Conservation (phyloP, 306 rosid genomes). For the Rubus idaeus region DNA sequence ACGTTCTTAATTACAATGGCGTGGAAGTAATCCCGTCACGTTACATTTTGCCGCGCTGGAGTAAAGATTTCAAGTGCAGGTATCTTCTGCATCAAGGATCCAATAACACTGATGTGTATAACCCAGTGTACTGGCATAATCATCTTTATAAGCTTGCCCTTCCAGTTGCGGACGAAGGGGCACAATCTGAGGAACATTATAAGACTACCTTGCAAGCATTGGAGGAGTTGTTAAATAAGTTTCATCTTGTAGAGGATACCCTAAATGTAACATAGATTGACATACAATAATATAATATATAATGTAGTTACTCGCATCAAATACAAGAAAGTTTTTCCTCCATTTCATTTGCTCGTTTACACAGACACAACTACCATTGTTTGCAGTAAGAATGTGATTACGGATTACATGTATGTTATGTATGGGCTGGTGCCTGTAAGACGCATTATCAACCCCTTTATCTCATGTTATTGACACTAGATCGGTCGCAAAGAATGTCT, state of each 20-base stretch:
- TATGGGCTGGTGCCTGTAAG: background rate
- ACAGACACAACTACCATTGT: background rate
- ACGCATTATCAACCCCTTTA: background rate
- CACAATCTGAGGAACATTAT: constrained; percentile 63
- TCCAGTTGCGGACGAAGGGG: constrained; percentile 62
- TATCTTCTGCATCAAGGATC: constrained; percentile 30
- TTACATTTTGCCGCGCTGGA: constrained; percentile 69
- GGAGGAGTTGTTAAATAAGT: constrained; percentile 56
- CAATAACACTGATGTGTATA: constrained; percentile 24
- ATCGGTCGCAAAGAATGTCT: too few species aligned
- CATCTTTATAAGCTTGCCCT: constrained; percentile 57
- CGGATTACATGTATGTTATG: background rate
- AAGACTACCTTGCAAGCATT: constrained; percentile 56
- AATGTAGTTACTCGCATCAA: constrained; percentile 13
- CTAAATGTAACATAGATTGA: constrained; percentile 33
- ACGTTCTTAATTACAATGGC: constrained; percentile 64
- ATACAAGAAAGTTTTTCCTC: constrained; percentile 3
- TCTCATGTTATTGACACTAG: too few species aligned
- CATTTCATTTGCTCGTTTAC: background rate
- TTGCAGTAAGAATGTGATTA: background rate
- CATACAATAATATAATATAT: background rate
- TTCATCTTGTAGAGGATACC: constrained; percentile 44
- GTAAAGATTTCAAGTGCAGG: constrained; percentile 56
- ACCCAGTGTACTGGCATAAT: constrained; percentile 35
- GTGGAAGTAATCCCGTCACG: constrained; percentile 70